Evolutionary conservation across 305 asterid genomes (phyloP), one percentile per base, ranked within the genome.

Genomic region (Solanum aculeatissimum): DNA sequence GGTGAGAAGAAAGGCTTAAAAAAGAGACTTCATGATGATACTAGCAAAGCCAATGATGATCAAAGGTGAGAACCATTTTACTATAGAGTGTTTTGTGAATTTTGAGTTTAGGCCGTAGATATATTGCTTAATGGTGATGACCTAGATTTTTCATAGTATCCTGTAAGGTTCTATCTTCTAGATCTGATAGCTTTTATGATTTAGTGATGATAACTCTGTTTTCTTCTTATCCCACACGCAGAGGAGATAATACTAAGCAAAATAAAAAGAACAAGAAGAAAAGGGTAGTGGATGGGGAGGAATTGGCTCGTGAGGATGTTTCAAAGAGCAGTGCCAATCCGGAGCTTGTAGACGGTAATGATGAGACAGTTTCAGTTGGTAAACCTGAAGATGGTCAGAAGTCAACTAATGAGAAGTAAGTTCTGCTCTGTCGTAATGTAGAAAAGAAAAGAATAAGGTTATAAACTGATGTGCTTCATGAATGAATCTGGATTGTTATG

Each of bases 231-330:
- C 53, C 51, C n/a, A 32, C 29, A 53, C 54, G 68, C 83, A 54
- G 83, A 9, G 89, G 47, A 83, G 89, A 74, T 68, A 89, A 88
- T 82, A 86, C 85, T 40, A 91, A 91, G 86, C 89, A 86, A 88
- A 92, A 90, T 90, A 93, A 90, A 60, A 91, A 82, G 85, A 92
- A 86, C 84, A 93, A 93, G 93, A 96, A 92, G 92, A 90, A 92
- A 85, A 93, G 88, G 86, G 84, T 71, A 21, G 58, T 58, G 18
- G 89, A 86, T 80, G 89, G 89, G 85, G 89, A 83, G 83, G 92
- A 74, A 82, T 79, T 27, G 83, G 84, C 77, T 80, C 86, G 32
- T 45, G 93, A 88, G 82, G 80, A 62, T 85, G 88, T 25, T 84
- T 32, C 54, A 25, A 82, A 84, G 45, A 65, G 80, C 70, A 32